Evolutionary conservation across 1,284 basidiomycete species (phyloP).

Genomic region (Naganishia sp.): DNA sequence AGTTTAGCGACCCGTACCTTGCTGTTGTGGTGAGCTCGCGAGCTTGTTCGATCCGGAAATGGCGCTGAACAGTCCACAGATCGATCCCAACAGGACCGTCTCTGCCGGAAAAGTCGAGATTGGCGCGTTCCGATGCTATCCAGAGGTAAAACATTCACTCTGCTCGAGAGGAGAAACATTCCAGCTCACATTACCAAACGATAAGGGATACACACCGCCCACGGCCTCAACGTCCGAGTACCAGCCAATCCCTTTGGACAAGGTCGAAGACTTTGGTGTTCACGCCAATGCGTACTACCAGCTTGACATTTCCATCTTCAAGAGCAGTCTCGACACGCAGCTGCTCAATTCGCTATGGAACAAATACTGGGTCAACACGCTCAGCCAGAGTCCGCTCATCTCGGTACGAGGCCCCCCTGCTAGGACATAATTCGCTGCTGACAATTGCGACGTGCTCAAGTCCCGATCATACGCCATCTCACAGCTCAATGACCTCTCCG

Average conservation of each 20-base stretch:
- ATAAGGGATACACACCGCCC: slow-evolving; percentile 74
- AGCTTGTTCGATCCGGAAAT: neutral
- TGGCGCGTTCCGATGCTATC: slow-evolving; percentile 95
- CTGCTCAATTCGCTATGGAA: slow-evolving; percentile 92
- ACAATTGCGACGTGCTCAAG: slow-evolving; percentile 54
- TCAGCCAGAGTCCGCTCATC: slow-evolving; percentile 85
- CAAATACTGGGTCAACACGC: slow-evolving; percentile 98
- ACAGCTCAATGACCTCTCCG: slow-evolving; percentile 81
- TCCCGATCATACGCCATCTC: slow-evolving; percentile 88
- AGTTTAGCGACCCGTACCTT: slow-evolving; percentile 92
- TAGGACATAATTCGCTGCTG: neutral
- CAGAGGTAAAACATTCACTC: slow-evolving; percentile 60
- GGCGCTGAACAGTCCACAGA: slow-evolving; percentile 58
- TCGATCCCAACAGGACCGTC: slow-evolving; percentile 97
- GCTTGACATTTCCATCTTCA: slow-evolving; percentile 93
- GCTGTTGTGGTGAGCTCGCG: slow-evolving; percentile 75
- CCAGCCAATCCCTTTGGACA: slow-evolving; percentile 88
- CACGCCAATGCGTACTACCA: slow-evolving; percentile 97
- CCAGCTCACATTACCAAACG: neutral
- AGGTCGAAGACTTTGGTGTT: slow-evolving; percentile 97
- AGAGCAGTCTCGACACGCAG: slow-evolving; percentile 79
- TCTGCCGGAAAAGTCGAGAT: slow-evolving; percentile 98
- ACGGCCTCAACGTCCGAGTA: slow-evolving; percentile 71
- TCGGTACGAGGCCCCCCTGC: slow-evolving; percentile 62
- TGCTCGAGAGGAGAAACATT: neutral